Base-by-base conservation (phyloP, 1,284 basidiomycete genomes). In the Tilletia horrida region DNA sequence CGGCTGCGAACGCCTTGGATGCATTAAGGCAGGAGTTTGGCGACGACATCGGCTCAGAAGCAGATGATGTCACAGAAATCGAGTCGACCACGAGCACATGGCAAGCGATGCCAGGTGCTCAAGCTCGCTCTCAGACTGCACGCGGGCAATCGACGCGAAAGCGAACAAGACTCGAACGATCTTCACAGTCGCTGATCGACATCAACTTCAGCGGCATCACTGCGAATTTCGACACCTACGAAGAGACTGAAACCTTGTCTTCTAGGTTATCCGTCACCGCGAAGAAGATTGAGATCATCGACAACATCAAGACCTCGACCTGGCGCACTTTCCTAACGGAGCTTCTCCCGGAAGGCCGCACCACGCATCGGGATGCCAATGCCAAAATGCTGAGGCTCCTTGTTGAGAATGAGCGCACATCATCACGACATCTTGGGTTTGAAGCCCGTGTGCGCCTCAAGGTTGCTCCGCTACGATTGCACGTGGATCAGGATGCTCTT, bases 401-500 rank as follows among this genome's bases (percentile, higher is more conserved):
- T 77, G 79, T 97, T 47, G 65, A 73, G 16, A 69, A 72, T 35
- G 71, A 76, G 6, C 69, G 72, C 2, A 88, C 91, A 81, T 48
- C 55, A 0, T 25, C 62, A 13, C 44, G 59, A 1, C 57, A 62
- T 8, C 31, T 59, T 8, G 57, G 42, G 13, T 70, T 70, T 23
- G 95, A 97, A 83, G 87, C 89, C 4, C 86, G 91, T 64, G 84
- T 97, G 63, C 88, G 88, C 70, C 76, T 76, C 55, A 75, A 73
- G 69, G 44, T 79, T 13, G 65, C 73, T 0, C 95, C 95, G 9
- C 85, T 98, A 2, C 86, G 94, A 27, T 84, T 98, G 45, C 92
- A 97, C 82, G 92, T 98, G 23, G 95, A 98, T 82, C 95, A 98
- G 84, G 96, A 98, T 82, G 95, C 96, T 8, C 86, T 98, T 16